Base-by-base conservation (phyloP, 352 stramenopile genomes). In the Globisporangium abappressorium region DNA sequence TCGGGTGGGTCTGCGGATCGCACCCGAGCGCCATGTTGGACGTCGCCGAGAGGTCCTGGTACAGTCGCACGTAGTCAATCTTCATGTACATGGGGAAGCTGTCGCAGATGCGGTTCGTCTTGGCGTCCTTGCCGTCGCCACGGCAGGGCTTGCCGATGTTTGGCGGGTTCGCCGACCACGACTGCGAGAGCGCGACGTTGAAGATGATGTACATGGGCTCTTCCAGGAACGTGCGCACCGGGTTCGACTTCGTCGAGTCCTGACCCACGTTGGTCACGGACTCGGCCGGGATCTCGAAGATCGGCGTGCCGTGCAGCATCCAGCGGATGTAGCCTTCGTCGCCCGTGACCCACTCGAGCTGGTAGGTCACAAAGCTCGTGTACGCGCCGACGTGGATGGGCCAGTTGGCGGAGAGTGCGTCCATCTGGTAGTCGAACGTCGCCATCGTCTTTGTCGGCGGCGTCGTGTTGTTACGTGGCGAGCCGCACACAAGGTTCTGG, bases 201-300 rank as follows among this genome's bases (percentile, higher is more conserved):
- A 98, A 73, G 63, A 98, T 85, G 67, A 98, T 78, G 76, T 98
- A 98, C 77, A 92, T 95, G 8, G 95, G 94, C 70, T 98, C 95
- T 49, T 94, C 85, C 1, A 81, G 79, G 64, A 92, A 89, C 1
- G 75, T 81, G n/a, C 82, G 80, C 38, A 65, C 54, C 6, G 79
- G 81, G 61, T 92, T 93, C 43, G 79, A 69, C 12, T 80, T 75
- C 15, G 49, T 69, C 41, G 65, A 62, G 49, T 76, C 76, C 69
- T 92, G 83, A 0, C 78, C 72, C 1, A 73, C 65, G 47, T 87
- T 80, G 22, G 81, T 62, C 28, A 93, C 62, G 2, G 80, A 70
- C 61, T 85, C 68, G 14, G 85, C 79, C 2, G 85, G 80, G 53
- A 91, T 91, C 71, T 92, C 85, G 62, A 79, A 92, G n/a, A 93